phyloP scores from a whole-genome alignment of 331 rosid genomes.

The Spiraea crenata region DNA sequence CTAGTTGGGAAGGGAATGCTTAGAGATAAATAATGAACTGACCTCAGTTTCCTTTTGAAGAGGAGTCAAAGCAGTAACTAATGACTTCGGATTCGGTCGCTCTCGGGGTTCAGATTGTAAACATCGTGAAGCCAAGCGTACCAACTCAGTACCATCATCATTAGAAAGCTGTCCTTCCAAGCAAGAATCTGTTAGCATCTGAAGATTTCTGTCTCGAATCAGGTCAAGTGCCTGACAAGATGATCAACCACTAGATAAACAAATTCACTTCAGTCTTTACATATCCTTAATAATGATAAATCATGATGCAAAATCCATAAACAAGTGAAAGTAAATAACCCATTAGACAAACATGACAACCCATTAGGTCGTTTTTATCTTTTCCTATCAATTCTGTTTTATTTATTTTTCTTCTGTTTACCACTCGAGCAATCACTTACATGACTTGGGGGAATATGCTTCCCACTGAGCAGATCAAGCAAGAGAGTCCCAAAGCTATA shows the following conservation, averaged over 20 bases:
- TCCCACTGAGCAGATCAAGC: conserved; percentile 84
- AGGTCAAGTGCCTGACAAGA: conserved; percentile 80
- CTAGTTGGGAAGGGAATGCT: background rate
- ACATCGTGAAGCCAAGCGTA: conserved; percentile 76
- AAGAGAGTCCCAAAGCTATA: conserved; percentile 85
- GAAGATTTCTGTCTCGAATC: conserved; percentile 79
- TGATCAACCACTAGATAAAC: conserved; percentile 23
- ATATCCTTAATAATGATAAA: conserved; percentile 1
- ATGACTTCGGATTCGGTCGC: conserved; percentile 74
- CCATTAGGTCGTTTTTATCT: background rate
- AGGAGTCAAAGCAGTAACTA: conserved; percentile 70
- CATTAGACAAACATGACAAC: background rate
- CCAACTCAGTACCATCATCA: conserved; percentile 83
- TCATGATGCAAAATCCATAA: background rate
- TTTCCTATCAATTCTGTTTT: background rate
- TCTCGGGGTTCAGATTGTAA: conserved; percentile 90
- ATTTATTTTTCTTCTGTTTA: background rate
- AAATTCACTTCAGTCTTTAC: conserved; percentile 4
- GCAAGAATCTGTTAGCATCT: conserved; percentile 89
- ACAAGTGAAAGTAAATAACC: background rate
- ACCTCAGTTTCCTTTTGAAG: conserved; percentile 94
- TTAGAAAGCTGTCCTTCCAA: conserved; percentile 80
- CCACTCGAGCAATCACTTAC: conserved; percentile 41
- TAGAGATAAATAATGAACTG: conserved; percentile 14
- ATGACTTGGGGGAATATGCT: conserved; percentile 87